Base-by-base conservation (phyloP, 495 filamentous ascomycete genomes). In the Hypomontagnella monticulosa region DNA sequence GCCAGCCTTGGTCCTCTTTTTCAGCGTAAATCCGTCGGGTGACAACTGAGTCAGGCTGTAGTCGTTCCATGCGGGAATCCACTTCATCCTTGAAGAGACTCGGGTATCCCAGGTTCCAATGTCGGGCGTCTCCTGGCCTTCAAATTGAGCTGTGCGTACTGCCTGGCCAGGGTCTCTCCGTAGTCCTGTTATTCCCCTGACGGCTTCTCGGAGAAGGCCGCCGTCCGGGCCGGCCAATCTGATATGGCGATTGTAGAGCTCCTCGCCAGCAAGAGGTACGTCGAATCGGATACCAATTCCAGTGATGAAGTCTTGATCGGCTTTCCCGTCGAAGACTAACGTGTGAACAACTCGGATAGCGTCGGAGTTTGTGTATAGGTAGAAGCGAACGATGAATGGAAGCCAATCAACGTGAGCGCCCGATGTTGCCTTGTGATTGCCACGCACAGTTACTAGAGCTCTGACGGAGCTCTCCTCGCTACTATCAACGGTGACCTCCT, bases 11-110 rank as follows among this genome's bases (percentile, higher is more conserved):
- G 81, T 84, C 19, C 82, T 65, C 57, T 84, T 85, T 57, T 80
- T 79, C 18, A 84, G 63, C 0, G 75, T 83, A 65, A 81, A 85
- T 12, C 82, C 82, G 41, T 84, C 81, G 0, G 81, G 69, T 0
- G 79, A 81, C 8, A 83, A 63, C 57, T 85, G 82, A 15, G 69
- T 57, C 5, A 85, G 69, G 2, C 71, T 75, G 57, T 80, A 85
- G 19, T 81, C 78, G 15, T 77, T 76, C 82, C 82, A 85, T 2
- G 71, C 43, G 0, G 81, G 82, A 64, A 85, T 75, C 74, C 75
- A 81, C 32, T 78, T 69, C 14, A 82, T 20, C 16, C 74, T 72
- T 4, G 71, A 71, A 8, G 69, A 67, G 20, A 81, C 78, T 9
- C 64, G 62, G 0, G 61, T 58, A 41, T 75, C 75, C 78, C 80